Conservation (phyloP, 192 early-diverging fungal genomes). For the Coemansia sp. region DNA sequence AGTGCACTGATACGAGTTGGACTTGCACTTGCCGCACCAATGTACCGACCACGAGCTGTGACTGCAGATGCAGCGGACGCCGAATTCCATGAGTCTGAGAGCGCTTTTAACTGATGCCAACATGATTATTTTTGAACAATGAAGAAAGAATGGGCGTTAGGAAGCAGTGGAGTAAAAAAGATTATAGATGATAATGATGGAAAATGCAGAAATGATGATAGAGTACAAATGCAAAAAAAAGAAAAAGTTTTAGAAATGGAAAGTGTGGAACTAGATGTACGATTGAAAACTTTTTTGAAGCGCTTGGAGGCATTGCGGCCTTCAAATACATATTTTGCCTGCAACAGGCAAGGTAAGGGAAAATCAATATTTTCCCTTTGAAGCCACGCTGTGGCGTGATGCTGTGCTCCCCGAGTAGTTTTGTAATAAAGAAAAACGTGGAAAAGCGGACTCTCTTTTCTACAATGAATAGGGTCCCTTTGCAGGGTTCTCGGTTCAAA, state of each 20-base stretch:
- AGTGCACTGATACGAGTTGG: constrained; percentile 52
- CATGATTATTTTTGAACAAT: constrained; percentile 17
- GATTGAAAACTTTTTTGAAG: background rate
- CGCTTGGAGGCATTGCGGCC: background rate
- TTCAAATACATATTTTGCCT: constrained; percentile 9
- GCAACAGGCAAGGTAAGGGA: background rate
- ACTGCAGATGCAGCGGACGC: constrained; percentile 45
- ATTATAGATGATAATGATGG: background rate
- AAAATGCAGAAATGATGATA: constrained; percentile 13
- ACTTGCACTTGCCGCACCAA: constrained; percentile 41
- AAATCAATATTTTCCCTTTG: constrained; percentile 12
- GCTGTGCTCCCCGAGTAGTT: background rate
- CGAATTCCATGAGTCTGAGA: constrained; percentile 40
- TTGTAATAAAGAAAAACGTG: background rate
- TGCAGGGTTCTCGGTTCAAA: constrained; percentile 5
- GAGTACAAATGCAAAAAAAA: constrained; percentile 9
- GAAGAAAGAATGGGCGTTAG: background rate
- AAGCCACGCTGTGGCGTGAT: background rate
- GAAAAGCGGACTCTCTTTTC: constrained; percentile 4
- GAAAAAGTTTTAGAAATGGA: constrained; percentile 1
- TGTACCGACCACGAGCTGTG: constrained; percentile 54
- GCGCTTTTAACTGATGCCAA: constrained; percentile 28
- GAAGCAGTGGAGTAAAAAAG: background rate
- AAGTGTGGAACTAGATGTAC: constrained; percentile 6
- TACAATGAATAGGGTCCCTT: constrained; percentile 9